Base-by-base conservation (phyloP, 2,329 filamentous ascomycete genomes). In the Talaromyces sp. region DNA sequence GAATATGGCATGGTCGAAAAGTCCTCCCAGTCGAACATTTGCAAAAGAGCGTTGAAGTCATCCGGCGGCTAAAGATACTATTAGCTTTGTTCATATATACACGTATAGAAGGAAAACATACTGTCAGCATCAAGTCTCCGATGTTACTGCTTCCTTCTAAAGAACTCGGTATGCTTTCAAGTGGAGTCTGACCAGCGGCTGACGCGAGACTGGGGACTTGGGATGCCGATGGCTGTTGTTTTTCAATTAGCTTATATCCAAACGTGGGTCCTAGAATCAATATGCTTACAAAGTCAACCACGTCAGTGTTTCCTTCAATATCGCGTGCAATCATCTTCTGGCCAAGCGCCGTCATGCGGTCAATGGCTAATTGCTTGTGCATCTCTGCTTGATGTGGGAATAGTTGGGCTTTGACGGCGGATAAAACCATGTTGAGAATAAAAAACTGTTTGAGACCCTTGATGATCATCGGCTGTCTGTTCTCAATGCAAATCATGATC, bases 371-470 rank as follows among this genome's bases (percentile, higher is more conserved):
- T 56, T 75, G 72, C 55, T 75, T 76, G 55, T 71, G 73, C 23
- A 72, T 63, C 4, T 65, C 65, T 16, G 70, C 70, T 57, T 76
- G 74, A 0, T 63, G 60, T 0, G 73, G 73, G 72, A 72, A 75
- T 9, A 76, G 59, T 55, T 68, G 72, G 27, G 70, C 61, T 59
- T 75, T 76, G 34, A 73, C 73, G 4, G 76, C 56, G 6, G 73
- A 70, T 7, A 72, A 61, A 31, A 76, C 70, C 1, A 74, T 75
- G 1, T 72, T 75, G 59, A 76, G 67, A 62, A 76, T 76, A 60
- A 75, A 76, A 62, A 75, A 76, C 44, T 76, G 73, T 51, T 76
- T 76, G 2, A 73, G 73, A 2, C 74, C 74, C 58, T 76, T 76
- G 60, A 73, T 67, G 3, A 76, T 67, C 3, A 72, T 64, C 2